phyloP scores from a whole-genome alignment of 1,284 basidiomycete genomes.

The Ganoderma multipileum region DNA sequence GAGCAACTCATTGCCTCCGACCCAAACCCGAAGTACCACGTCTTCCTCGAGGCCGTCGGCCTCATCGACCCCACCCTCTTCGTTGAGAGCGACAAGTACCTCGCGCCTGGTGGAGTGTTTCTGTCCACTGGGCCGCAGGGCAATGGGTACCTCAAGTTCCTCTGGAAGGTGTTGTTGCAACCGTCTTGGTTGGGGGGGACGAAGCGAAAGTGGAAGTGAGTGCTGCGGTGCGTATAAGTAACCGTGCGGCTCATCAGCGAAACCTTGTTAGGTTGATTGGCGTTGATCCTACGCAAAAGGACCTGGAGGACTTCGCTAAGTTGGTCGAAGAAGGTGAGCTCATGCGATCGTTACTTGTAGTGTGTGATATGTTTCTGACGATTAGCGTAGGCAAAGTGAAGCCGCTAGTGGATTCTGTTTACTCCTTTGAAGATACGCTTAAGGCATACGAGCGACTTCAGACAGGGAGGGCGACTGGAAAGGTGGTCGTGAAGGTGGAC shows the following conservation, averaged over 20 bases:
- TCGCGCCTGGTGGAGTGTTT: slow-evolving; percentile 33
- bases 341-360: neutral
- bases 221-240: slow-evolving; percentile 1
- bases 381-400: slow-evolving; percentile 54
- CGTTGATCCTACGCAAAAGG: slow-evolving; percentile 39
- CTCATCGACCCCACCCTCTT: slow-evolving; percentile 34
- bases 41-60: slow-evolving; percentile 52
- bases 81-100: slow-evolving; percentile 33
- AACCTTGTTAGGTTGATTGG: slow-evolving; percentile 35
- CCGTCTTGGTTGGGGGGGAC: slow-evolving; percentile 58
- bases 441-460: slow-evolving; percentile 69
- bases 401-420: slow-evolving; percentile 67
- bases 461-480: slow-evolving; percentile 64
- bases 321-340: slow-evolving; percentile 52
- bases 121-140: slow-evolving; percentile 34
- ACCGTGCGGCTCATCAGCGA: neutral
- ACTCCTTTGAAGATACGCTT: slow-evolving; percentile 59
- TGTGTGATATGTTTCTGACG: neutral
- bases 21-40: slow-evolving; percentile 48
- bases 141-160: slow-evolving; percentile 22
- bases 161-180: slow-evolving; percentile 35
- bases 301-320: slow-evolving; percentile 44
- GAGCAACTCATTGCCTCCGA: slow-evolving; percentile 47
- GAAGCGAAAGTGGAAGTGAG: slow-evolving; percentile 51
- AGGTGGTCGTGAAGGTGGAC: slow-evolving; percentile 55